phyloP scores from a whole-genome alignment of 371 early-diverging fungal species.

The Apophysomyces sp. region DNA sequence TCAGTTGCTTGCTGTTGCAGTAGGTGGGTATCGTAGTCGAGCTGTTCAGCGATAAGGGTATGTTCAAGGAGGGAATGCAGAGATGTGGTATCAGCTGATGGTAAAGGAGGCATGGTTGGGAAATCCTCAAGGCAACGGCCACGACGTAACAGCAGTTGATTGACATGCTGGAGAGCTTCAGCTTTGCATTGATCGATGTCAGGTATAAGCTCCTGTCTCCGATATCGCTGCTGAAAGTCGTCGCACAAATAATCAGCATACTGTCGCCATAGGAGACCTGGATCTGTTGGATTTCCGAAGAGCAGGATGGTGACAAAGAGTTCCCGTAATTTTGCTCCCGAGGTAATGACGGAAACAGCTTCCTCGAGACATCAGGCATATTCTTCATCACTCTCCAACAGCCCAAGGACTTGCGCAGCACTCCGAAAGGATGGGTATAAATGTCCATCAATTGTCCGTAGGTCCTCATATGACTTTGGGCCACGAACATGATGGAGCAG shows the following conservation, averaged over 20 bases:
- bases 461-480: background rate
- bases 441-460: constrained; percentile 2
- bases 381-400: constrained; percentile 1
- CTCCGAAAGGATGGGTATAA: background rate
- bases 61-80: background rate
- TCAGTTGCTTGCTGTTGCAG: background rate
- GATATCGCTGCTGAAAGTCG: constrained; percentile 1
- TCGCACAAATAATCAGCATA: background rate
- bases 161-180: background rate
- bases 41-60: background rate
- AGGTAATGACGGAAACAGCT: background rate
- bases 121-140: background rate
- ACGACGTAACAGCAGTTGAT: background rate
- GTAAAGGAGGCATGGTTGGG: background rate
- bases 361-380: background rate
- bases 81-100: background rate
- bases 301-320: constrained; percentile 1
- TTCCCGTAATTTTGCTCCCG: background rate
- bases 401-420: background rate
- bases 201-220: background rate
- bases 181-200: background rate
- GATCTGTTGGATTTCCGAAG: constrained; percentile 4
- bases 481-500: constrained; percentile 10
- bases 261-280: constrained; percentile 1
- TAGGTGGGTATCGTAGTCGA: background rate